phyloP scores from a whole-genome alignment of 495 filamentous ascomycete genomes.

The Aspergillus leporis region DNA sequence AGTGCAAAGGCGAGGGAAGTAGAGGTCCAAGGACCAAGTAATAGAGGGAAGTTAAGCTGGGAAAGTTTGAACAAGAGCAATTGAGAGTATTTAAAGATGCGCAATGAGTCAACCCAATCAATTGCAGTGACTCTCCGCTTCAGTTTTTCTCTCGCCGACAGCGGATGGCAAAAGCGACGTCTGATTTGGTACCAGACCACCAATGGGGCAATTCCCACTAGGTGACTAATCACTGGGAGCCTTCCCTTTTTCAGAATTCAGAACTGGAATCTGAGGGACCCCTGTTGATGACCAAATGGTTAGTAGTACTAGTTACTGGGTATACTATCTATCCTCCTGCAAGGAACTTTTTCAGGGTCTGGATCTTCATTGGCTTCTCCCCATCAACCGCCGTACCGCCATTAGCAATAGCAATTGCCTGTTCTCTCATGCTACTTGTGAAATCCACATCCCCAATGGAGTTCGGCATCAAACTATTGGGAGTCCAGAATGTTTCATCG shows the following conservation, averaged over 20 bases:
- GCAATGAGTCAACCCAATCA: constrained; percentile 12
- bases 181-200: constrained; percentile 3
- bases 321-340: too few relatives aligned
- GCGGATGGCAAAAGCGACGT: constrained; percentile 4
- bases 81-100: not conserved
- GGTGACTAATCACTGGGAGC: not conserved
- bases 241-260: too few relatives aligned
- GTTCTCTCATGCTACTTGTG: not conserved
- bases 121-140: not conserved
- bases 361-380: not conserved
- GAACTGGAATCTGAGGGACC: too few relatives aligned
- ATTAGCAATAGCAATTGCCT: constrained; percentile 10
- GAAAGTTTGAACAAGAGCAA: not conserved
- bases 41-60: constrained; percentile 4
- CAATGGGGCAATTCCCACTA: not conserved
- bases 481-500: not conserved
- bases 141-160: not conserved
- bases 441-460: not conserved
- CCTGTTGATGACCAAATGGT: too few relatives aligned
- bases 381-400: constrained; percentile 4
- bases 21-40: constrained; percentile 1
- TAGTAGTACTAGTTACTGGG: too few relatives aligned
- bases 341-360: too few relatives aligned
- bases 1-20: not conserved
- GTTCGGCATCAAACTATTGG: not conserved